These are phyloP conservation scores for Xylariaceae sp. DNA, from an alignment of 2,329 filamentous ascomycete species.

Conservation along the genomic window DNA sequence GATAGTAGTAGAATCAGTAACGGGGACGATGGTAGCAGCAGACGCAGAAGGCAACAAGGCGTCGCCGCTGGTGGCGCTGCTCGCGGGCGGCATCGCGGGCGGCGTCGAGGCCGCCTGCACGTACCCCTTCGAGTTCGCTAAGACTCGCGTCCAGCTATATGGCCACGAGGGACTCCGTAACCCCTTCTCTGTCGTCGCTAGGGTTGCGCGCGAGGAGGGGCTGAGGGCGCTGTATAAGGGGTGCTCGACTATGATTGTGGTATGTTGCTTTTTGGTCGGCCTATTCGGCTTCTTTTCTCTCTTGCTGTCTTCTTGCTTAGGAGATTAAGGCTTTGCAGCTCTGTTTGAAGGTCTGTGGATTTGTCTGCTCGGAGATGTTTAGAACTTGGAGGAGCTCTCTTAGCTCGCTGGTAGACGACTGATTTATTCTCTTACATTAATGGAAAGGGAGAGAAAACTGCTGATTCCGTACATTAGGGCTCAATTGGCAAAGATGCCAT, in stretches of 20 bases:
- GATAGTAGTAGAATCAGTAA: no score
- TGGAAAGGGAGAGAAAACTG: background rate
- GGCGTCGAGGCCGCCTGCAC: conserved; percentile 44
- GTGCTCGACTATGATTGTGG: conserved; percentile 57
- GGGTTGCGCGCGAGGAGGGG: conserved; percentile 64
- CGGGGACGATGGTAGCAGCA: conserved; percentile 40
- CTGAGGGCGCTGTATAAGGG: conserved; percentile 65
- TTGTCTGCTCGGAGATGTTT: no score
- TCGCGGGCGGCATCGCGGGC: conserved; percentile 43
- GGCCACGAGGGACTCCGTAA: conserved; percentile 52
- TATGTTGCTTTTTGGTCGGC: conserved; percentile 27
- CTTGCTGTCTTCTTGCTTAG: no score
- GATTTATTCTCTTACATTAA: no score
- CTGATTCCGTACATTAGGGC: conserved; percentile 44
- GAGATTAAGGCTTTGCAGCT: no score
- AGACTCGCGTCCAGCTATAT: conserved; percentile 64
- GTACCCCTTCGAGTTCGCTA: conserved; percentile 70
- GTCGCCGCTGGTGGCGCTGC: conserved; percentile 38
- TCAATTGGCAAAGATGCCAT: conserved; percentile 68
- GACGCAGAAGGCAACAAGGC: conserved; percentile 33
- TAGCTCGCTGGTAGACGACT: no score
- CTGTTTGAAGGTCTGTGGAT: no score
- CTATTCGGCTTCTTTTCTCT: conserved; percentile 1
- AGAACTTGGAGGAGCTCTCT: no score
- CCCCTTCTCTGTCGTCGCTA: conserved; percentile 60